Evolutionary conservation across 2,329 filamentous ascomycete species (phyloP).

Genomic region (Davidsoniella neocaledoniae): DNA sequence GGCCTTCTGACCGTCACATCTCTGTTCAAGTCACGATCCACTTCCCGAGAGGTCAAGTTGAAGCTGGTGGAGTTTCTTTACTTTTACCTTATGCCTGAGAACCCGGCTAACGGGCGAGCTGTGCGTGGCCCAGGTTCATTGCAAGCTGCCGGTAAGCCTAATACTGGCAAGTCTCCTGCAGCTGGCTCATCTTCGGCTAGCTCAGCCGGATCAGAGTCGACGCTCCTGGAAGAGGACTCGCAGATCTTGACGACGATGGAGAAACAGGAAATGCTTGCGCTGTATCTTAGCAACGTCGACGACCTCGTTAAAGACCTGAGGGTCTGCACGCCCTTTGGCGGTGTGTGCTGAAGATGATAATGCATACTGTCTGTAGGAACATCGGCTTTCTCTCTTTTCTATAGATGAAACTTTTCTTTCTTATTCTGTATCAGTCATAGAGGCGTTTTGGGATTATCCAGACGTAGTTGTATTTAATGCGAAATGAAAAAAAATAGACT

Average conservation of each 20-base stretch:
- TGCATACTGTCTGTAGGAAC: neutral
- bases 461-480: neutral
- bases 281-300: conserved; percentile 67
- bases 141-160: conserved; percentile 41
- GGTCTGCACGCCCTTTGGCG: conserved; percentile 59
- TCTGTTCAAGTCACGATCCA: conserved; percentile 78
- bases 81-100: conserved; percentile 96
- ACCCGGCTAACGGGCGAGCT: conserved; percentile 36
- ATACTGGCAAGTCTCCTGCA: conserved; percentile 46
- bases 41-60: conserved; percentile 76
- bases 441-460: conserved; percentile 2
- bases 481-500: neutral
- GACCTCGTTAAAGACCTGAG: conserved; percentile 72
- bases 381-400: conserved; percentile 23
- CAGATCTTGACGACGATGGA: conserved; percentile 55
- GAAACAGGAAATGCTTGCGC: conserved; percentile 63
- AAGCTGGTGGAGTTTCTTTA: conserved; percentile 96
- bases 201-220: conserved; percentile 15
- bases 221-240: conserved; percentile 21
- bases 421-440: conserved; percentile 12
- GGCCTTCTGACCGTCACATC: conserved; percentile 83
- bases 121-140: conserved; percentile 17
- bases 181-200: conserved; percentile 30
- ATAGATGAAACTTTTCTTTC: conserved; percentile 15
- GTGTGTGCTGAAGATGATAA: conserved; percentile 22